Evolutionary conservation across 176 grass and related monocot species (phyloP).

Genomic region (Metroxylon sagu): DNA sequence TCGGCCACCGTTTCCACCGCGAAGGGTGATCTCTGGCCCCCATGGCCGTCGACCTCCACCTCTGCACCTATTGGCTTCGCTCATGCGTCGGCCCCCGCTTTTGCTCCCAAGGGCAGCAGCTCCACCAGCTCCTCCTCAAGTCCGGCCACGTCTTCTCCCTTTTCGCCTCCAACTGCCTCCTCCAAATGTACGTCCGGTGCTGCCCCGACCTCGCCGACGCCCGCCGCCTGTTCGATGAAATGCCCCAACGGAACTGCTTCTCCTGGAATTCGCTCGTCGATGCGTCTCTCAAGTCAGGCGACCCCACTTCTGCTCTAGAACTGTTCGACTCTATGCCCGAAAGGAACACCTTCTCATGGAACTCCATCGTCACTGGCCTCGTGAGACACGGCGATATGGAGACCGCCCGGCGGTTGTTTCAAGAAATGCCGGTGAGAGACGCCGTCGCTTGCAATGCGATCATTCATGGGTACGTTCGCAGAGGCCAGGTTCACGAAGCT

Average conservation of each 20-base stretch:
- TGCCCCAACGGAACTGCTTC: constrained; percentile 40
- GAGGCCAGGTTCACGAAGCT: constrained; percentile 21
- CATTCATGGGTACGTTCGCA: constrained; percentile 33
- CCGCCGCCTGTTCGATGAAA: constrained; percentile 41
- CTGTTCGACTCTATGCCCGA: constrained; percentile 51
- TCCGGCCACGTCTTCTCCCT: constrained; percentile 39
- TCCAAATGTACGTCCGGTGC: constrained; percentile 46
- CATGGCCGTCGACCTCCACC: constrained; percentile 23
- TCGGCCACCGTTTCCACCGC: too few species aligned
- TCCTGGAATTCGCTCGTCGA: constrained; percentile 48
- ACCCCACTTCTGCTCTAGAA: constrained; percentile 19
- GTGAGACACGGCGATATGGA: constrained; percentile 27
- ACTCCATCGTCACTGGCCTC: constrained; percentile 34
- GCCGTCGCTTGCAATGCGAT: constrained; percentile 39
- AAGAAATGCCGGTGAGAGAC: constrained; percentile 46
- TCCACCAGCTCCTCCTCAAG: constrained; percentile 67
- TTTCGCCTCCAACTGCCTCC: constrained; percentile 38
- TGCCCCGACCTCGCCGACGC: constrained; percentile 19
- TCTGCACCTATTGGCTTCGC: constrained; percentile 38
- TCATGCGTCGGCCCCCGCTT: constrained; percentile 20
- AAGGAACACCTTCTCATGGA: constrained; percentile 54
- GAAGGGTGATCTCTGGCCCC: constrained; percentile 14
- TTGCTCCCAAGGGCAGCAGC: constrained; percentile 25
- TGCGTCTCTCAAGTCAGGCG: constrained; percentile 24
- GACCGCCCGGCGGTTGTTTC: constrained; percentile 22